These are phyloP conservation scores for Oryza meyeriana DNA, from an alignment of 176 grass and related monocot genomes.

Conservation along the genomic window DNA sequence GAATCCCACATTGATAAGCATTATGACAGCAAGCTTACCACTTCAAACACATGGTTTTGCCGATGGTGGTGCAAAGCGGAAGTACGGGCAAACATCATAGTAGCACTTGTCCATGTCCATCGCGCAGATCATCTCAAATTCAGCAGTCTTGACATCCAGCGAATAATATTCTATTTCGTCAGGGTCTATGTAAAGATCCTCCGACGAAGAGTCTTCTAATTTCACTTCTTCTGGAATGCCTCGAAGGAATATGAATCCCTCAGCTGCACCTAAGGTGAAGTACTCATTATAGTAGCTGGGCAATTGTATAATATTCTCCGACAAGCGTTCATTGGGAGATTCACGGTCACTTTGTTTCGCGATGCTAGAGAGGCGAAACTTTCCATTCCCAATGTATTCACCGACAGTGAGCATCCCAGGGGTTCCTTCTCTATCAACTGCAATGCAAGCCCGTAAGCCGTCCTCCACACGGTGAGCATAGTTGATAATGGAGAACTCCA, in stretches of 20 bases:
- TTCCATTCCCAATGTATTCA: not conserved
- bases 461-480: not conserved
- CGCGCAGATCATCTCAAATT: conserved; percentile 12
- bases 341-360: not conserved
- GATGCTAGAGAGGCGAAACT: not conserved
- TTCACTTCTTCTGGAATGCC: not conserved
- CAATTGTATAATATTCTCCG: not conserved
- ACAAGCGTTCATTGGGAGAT: not conserved
- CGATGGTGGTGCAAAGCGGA: conserved; percentile 18
- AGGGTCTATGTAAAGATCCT: too few relatives aligned
- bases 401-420: not conserved
- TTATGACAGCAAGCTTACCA: not conserved
- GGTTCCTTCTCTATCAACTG: not conserved
- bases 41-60: conserved; percentile 23
- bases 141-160: not conserved
- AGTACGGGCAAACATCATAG: not conserved
- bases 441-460: not conserved
- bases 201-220: too few relatives aligned
- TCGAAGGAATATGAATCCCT: conserved; percentile 25
- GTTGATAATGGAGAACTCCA: conserved; percentile 21
- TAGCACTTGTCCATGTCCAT: not conserved
- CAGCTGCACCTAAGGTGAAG: not conserved
- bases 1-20: not conserved
- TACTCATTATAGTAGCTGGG: not conserved
- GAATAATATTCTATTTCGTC: not conserved